These are phyloP conservation scores for Cucumis hystrix DNA, from an alignment of 306 rosid species.

Conservation along the genomic window DNA sequence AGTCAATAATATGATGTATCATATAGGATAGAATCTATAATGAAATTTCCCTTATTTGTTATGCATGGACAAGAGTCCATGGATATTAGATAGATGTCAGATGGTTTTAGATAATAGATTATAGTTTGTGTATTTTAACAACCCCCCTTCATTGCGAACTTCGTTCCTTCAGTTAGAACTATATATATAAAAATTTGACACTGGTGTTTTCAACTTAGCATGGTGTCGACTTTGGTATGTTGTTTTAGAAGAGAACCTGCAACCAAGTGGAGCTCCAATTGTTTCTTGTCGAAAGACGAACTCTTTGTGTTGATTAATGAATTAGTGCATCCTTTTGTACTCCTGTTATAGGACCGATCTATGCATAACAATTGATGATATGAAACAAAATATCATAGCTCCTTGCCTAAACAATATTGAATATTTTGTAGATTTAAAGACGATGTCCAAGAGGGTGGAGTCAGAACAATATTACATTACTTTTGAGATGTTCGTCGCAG, in stretches of 20 bases:
- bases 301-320: not conserved
- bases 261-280: not conserved
- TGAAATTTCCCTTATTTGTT: not conserved
- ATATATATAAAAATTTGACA: not conserved
- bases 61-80: not conserved
- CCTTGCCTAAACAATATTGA: not conserved
- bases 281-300: not conserved
- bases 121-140: not conserved
- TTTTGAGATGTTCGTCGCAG: slow-evolving; percentile 91
- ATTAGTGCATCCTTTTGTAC: not conserved
- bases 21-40: too few species aligned
- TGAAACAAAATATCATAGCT: not conserved
- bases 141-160: not conserved
- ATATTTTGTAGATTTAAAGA: slow-evolving; percentile 61
- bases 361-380: not conserved
- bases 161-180: not conserved
- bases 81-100: not conserved
- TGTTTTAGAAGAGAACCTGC: not conserved
- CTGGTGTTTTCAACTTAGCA: not conserved
- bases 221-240: not conserved
- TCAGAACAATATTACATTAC: slow-evolving; percentile 89
- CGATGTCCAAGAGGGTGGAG: slow-evolving; percentile 88
- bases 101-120: not conserved
- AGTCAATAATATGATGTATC: not conserved
- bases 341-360: not conserved